These are phyloP conservation scores for Abrus precatorius DNA, from an alignment of 306 rosid genomes.

Conservation along the genomic window DNA sequence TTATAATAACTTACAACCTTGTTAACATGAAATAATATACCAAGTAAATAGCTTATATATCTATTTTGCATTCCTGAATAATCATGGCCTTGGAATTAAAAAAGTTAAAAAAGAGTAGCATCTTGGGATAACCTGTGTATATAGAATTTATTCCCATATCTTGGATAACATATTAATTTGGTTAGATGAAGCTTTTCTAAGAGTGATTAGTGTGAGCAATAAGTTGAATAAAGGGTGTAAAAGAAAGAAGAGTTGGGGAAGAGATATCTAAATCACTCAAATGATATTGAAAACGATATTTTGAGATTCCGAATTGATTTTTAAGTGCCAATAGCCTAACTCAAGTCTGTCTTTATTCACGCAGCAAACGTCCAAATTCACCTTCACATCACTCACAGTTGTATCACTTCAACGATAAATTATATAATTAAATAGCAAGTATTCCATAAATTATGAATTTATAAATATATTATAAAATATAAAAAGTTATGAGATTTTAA, in stretches of 20 bases:
- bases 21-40: too few relatives aligned
- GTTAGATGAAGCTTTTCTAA: background rate
- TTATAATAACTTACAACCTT: too few relatives aligned
- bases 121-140: background rate
- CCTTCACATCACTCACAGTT: constrained; percentile 2
- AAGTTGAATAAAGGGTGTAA: background rate
- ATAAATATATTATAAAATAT: too few relatives aligned
- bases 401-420: background rate
- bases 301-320: constrained; percentile 18
- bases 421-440: background rate
- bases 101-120: constrained; percentile 6
- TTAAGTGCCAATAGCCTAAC: constrained; percentile 12
- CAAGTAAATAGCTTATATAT: too few relatives aligned
- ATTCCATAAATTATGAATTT: background rate
- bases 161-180: constrained; percentile 33
- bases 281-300: constrained; percentile 13
- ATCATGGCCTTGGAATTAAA: background rate
- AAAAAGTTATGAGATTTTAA: too few relatives aligned
- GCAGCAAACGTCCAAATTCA: constrained; percentile 3
- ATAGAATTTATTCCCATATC: constrained; percentile 51
- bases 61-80: too few relatives aligned
- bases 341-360: constrained; percentile 8
- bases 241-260: background rate
- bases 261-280: background rate
- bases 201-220: background rate